Base-by-base conservation (phyloP, 495 filamentous ascomycete species). In the Clohesyomyces aquaticus region DNA sequence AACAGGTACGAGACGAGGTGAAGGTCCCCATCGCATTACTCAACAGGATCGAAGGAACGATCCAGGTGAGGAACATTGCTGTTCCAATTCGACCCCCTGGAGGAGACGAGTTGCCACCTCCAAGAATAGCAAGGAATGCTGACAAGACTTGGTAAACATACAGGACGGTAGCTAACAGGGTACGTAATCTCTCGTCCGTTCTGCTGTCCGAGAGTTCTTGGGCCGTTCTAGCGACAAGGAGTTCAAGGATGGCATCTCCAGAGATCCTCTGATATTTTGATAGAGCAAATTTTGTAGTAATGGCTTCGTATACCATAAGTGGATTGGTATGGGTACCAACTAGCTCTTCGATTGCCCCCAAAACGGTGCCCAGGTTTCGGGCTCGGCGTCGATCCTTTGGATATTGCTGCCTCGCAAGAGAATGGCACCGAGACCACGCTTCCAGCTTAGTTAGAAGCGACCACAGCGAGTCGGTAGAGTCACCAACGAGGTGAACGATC, bases 401-500 rank as follows among this genome's bases (percentile, higher is more conserved):
- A 48, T 4, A 18, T 4, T 14, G 48, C 43, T 35, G n/a, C n/a
- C 14, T 43, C 23, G 67, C 71, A 49, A 71, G 29, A 22, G 12
- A 32, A 18, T 63, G 53, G 51, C 71, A 72, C n/a, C 51, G 65
- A 59, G 56, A 42, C 73, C 74, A 76, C 11, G 61, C 58, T 28
- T 72, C 69, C 14, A 75, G 19, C 50, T 75, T 76, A 18, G 43
- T 21, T 14, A 74, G 55, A 1, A 76, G 59, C 2, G 65, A 74
- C 69, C 71, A 74, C 23, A 72, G 19, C 4, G 72, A 71, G 50
- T 75, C 66, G 51, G 75, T 71, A 14, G 74, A 73, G 63, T 76
- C 74, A 1, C 74, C 74, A 4, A 76, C 57, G 11, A 75, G 63
- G 63, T 76, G 73, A 16, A 72, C 11, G 10, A 75, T 61, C 26